Base-by-base conservation (phyloP, 192 early-diverging fungal genomes). In the Gryganskiella cystojenkinii region DNA sequence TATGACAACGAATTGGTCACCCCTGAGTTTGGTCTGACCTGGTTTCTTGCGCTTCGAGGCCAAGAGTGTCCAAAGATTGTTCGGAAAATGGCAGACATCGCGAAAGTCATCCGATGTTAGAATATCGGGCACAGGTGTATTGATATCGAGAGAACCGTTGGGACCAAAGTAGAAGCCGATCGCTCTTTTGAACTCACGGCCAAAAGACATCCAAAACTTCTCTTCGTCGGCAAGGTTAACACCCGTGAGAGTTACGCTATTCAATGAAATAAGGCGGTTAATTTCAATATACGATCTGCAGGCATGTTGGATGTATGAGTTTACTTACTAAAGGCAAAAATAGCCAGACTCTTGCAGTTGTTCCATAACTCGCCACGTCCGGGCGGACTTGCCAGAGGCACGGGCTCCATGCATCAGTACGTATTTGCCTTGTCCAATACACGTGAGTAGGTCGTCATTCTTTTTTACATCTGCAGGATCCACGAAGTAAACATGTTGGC, bases 341-440 rank as follows among this genome's bases (percentile, higher is more conserved):
- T 57, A 57, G 40, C 56, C 56, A 57, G 56, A 57, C 40, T 57
- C n/a, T 40, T 57, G 56, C 56, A 57, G 56, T 57, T 57, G 56
- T 57, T 57, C 56, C 56, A 57, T 57, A 28, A 57, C 56, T 57
- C 56, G 56, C 56, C 56, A 57, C 40, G 56, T 57, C 56, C 56
- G 56, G 56, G 56, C 27, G 56, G 56, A 57, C 56, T 57, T 57
- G 56, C 56, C 56, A 57, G 56, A 57, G 15, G 56, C 56, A 57
- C 27, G 56, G 56, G 56, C 27, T 28, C 56, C 56, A 40, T 57
- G 56, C 56, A 57, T 57, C 56, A 57, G 56, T 57, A 57, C 56
- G 40, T 57, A 57, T 57, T 57, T 57, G 56, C 56, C 56, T 57
- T 57, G 33, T 57, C n/a, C 56, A 57, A 57, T 28, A 57, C 27